A percentile compares a stretch with the other conserved stretches of the same genome.
phyloP scores from a whole-genome alignment of 805 yeast genomes.

The Wickerhamomyces queroliae region DNA sequence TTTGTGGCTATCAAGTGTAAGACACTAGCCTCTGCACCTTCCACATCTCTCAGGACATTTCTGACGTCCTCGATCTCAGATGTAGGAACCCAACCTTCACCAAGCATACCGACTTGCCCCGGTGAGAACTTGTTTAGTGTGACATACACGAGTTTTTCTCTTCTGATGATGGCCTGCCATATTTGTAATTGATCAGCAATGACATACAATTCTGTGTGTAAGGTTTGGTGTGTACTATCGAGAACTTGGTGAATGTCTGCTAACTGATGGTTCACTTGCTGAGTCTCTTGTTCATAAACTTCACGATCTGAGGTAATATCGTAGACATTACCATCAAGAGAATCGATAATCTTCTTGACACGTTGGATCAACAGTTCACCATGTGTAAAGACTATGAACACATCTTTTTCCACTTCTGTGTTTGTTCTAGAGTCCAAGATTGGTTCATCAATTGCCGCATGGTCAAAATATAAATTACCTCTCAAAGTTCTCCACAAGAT shows the following conservation, averaged over 20 bases:
- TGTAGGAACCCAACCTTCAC: slow-evolving; percentile 96
- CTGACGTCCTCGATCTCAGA: slow-evolving; percentile 66
- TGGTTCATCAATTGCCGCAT: slow-evolving; percentile 65
- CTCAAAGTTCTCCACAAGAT: slow-evolving; percentile 90
- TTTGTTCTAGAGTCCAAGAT: slow-evolving; percentile 57
- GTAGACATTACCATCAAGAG: slow-evolving; percentile 78
- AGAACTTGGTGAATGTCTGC: slow-evolving; percentile 53
- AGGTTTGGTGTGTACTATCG: slow-evolving; percentile 59
- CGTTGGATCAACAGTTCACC: slow-evolving; percentile 70
- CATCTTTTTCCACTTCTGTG: slow-evolving; percentile 61
- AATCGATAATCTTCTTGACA: slow-evolving; percentile 79
- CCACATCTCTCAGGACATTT: slow-evolving; percentile 53
- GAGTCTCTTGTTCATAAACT: slow-evolving; percentile 27
- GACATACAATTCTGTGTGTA: slow-evolving; percentile 71
- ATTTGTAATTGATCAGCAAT: slow-evolving; percentile 67
- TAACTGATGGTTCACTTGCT: slow-evolving; percentile 14
- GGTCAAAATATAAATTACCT: slow-evolving; percentile 81
- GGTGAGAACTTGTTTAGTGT: slow-evolving; percentile 80
- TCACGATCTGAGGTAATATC: slow-evolving; percentile 39
- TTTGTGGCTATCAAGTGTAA: slow-evolving; percentile 62
- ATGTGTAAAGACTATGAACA: slow-evolving; percentile 88
- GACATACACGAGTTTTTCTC: slow-evolving; percentile 80
- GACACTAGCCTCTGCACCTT: slow-evolving; percentile 31
- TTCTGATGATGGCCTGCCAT: slow-evolving; percentile 65
- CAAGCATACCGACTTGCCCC: slow-evolving; percentile 78